Conservation (phyloP, 164 flowering plant species). For the Magnolia officinalis region DNA sequence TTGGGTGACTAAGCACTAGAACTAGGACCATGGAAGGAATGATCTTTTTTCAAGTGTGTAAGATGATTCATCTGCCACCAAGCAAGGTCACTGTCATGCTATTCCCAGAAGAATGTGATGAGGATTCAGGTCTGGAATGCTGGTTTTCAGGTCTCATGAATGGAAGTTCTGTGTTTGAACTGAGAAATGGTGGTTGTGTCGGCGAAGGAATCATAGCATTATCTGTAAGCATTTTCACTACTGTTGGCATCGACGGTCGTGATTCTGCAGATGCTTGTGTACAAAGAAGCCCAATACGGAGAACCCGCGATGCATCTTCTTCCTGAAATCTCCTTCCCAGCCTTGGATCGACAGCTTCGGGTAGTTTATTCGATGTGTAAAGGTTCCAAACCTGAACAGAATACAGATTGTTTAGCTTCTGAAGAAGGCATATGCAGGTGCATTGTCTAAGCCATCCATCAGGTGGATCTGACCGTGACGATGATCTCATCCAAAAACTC, state of each 20-base stretch:
- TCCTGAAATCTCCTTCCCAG: constrained; percentile 39
- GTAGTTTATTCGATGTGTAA: constrained; percentile 34
- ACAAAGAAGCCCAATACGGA: constrained; percentile 71
- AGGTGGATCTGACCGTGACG: no score
- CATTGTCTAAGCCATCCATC: no score
- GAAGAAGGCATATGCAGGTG: no score
- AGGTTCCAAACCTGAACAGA: constrained; percentile 60
- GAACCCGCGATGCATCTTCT: constrained; percentile 48
- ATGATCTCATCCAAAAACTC: no score
- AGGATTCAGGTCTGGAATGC: constrained; percentile 30
- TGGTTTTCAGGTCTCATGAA: neutral
- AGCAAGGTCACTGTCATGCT: constrained; percentile 41
- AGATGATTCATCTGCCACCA: constrained; percentile 38
- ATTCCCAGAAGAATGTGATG: constrained; percentile 47
- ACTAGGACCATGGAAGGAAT: neutral
- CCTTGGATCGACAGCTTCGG: constrained; percentile 54
- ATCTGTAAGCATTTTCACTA: constrained; percentile 54
- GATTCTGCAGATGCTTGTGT: constrained; percentile 67
- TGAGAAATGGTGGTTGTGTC: constrained; percentile 53
- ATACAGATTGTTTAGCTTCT: no score
- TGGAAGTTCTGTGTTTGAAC: constrained; percentile 13
- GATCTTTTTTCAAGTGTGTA: neutral
- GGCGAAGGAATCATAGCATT: constrained; percentile 46
- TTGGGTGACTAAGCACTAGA: neutral
- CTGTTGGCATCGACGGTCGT: constrained; percentile 74